phyloP scores from a whole-genome alignment of 768 basidiomycete genomes.

The Trametes coccinea region DNA sequence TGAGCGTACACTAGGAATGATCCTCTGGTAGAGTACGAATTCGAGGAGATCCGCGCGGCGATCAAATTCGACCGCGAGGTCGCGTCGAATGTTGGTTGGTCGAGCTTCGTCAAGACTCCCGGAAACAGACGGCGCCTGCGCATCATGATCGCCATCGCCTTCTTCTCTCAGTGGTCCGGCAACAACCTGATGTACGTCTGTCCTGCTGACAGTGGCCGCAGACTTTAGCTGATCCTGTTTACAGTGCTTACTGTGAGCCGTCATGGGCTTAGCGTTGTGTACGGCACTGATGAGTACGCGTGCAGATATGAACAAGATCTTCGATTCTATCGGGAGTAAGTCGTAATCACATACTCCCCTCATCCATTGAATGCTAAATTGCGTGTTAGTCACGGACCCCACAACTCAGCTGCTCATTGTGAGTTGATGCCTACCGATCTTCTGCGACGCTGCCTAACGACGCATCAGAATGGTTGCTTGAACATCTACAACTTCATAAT shows the following conservation, averaged over 20 bases:
- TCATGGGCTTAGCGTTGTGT: not conserved
- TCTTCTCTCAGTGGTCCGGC: slow-evolving; percentile 53
- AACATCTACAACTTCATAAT: slow-evolving; percentile 58
- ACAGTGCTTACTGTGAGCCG: slow-evolving; percentile 32
- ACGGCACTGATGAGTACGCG: not conserved
- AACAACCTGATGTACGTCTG: slow-evolving; percentile 23
- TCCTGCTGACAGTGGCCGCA: not conserved
- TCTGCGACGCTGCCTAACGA: not conserved
- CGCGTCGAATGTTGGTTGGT: slow-evolving; percentile 46
- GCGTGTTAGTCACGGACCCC: slow-evolving; percentile 40
- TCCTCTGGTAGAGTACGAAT: slow-evolving; percentile 60
- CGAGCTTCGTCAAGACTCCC: slow-evolving; percentile 47
- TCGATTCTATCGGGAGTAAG: slow-evolving; percentile 49
- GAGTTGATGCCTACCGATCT: slow-evolving; percentile 14
- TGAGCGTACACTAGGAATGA: slow-evolving; percentile 34
- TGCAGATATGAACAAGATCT: slow-evolving; percentile 53
- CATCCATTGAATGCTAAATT: not conserved
- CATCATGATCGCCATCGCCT: slow-evolving; percentile 57
- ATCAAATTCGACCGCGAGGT: slow-evolving; percentile 31
- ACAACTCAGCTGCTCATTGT: slow-evolving; percentile 45
- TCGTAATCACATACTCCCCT: not conserved
- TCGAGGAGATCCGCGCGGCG: slow-evolving; percentile 64
- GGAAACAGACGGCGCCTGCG: slow-evolving; percentile 58
- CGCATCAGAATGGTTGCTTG: slow-evolving; percentile 50
- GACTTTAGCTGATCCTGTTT: slow-evolving; percentile 10